Evolutionary conservation across 768 basidiomycete genomes (phyloP).

Genomic region (Boletus edulis): DNA sequence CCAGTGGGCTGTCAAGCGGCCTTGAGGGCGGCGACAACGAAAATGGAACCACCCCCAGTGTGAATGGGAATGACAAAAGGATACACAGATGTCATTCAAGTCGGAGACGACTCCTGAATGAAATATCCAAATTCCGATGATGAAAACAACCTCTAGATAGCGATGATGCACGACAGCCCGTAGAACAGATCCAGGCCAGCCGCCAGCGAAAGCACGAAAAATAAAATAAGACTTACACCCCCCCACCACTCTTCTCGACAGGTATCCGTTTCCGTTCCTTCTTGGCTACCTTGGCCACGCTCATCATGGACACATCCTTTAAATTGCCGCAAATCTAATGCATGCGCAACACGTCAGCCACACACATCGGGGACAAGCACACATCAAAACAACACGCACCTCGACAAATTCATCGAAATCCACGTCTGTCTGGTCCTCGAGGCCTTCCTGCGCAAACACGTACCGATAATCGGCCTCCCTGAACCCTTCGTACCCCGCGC

Average conservation of each 20-base stretch:
- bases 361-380: conserved; percentile 31
- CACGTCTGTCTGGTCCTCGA: conserved; percentile 51
- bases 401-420: conserved; percentile 88
- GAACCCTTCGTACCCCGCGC: conserved; percentile 56
- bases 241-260: conserved; percentile 33
- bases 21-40: too few species aligned
- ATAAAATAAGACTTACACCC: conserved; percentile 15
- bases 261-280: conserved; percentile 49
- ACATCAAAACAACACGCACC: conserved; percentile 28
- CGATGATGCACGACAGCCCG: background rate
- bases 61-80: too few species aligned
- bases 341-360: background rate
- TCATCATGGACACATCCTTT: conserved; percentile 60
- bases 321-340: conserved; percentile 68
- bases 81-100: too few species aligned
- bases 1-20: too few species aligned
- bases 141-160: too few species aligned
- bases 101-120: too few species aligned
- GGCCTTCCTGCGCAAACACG: conserved; percentile 75
- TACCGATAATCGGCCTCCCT: conserved; percentile 65
- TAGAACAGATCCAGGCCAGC: background rate
- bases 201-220: background rate
- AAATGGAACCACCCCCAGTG: too few species aligned
- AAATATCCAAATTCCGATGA: too few species aligned
- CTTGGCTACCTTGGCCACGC: conserved; percentile 31